Percentiles rank a stretch among this genome's conserved stretches.
Evolutionary conservation across 352 stramenopile genomes (phyloP).

Genomic region (Phytophthora brassicae): DNA sequence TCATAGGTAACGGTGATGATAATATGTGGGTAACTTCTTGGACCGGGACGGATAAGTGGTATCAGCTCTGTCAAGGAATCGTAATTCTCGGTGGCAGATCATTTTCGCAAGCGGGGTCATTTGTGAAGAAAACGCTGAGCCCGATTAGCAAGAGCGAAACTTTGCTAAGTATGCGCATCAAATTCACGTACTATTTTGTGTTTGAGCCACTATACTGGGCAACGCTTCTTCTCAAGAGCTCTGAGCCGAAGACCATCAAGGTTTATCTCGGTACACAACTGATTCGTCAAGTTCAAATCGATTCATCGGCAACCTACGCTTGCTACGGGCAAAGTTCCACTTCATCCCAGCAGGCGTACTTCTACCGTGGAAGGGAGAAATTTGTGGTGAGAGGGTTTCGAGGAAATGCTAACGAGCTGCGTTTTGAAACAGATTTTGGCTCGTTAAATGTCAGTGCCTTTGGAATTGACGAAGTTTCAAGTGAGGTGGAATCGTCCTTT

Average conservation of each 20-base stretch:
- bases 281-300: conserved; percentile 40
- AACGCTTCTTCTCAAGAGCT: conserved; percentile 31
- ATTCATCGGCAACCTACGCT: conserved; percentile 41
- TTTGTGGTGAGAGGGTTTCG: conserved; percentile 47
- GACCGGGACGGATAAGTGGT: conserved; percentile 42
- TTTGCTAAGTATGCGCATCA: conserved; percentile 45
- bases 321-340: conserved; percentile 38
- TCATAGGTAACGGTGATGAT: conserved; percentile 59
- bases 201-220: conserved; percentile 42
- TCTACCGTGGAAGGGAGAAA: conserved; percentile 38
- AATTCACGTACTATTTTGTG: conserved; percentile 69
- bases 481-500: conserved; percentile 61
- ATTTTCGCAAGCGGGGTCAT: conserved; percentile 38
- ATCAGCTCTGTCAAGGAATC: conserved; percentile 56
- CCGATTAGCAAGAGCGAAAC: conserved; percentile 32
- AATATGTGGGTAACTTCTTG: conserved; percentile 60
- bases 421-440: conserved; percentile 49
- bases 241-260: conserved; percentile 43
- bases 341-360: conserved; percentile 22
- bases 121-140: conserved; percentile 43
- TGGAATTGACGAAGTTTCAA: conserved; percentile 65
- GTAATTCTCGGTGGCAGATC: conserved; percentile 43
- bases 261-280: conserved; percentile 49
- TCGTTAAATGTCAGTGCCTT: conserved; percentile 45
- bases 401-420: conserved; percentile 39